Evolutionary conservation across 1,139 yeast genomes (phyloP), one percentile per base, ranked within the genome.

Genomic region (Nadsonia starkeyi-henricii): DNA sequence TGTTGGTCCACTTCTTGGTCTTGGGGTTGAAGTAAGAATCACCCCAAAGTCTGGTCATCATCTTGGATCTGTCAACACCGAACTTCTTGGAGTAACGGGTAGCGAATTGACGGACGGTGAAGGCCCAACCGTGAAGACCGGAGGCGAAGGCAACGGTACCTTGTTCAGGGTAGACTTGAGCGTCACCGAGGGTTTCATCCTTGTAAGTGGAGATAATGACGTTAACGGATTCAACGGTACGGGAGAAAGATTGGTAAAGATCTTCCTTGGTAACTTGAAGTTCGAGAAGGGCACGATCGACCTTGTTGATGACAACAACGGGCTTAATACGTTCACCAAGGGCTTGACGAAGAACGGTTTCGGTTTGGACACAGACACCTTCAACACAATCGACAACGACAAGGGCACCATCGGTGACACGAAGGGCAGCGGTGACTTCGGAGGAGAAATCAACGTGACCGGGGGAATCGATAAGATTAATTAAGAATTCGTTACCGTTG

Each of bases 401-500:
- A 70, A 91, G 81, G 69, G 98, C 98, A 85, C 98, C 98, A 71
- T 91, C 98, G 62, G 97, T 91, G 67, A 91, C 97, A 79, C 98
- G 91, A 70, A 91, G 82, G 74, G 98, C 98, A 65, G 98, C 97
- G 68, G 98, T 91, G 68, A 91, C 98, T 77, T 91, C 98, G 64
- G 98, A 91, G 57, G 97, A 88, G 91, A 91, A 91, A 78, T 91
- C 98, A 80, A 91, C 97, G 96, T 91, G 98, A 84, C 98, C 98
- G 74, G 98, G 98, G 63, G 98, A 91, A 74, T 91, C 98, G 66
- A 91, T 91, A 81, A 91, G 81, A 85, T 91, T 91, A 65, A 91
- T 79, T 77, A 91, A 84, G 81, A 89, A 91, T 71, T 84, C 79
- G 81, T 77, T 85, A 73, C 97, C 97, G 23, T 70, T 84, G 59